phyloP scores from a whole-genome alignment of 768 basidiomycete genomes.

The Phaffia tasmanica region DNA sequence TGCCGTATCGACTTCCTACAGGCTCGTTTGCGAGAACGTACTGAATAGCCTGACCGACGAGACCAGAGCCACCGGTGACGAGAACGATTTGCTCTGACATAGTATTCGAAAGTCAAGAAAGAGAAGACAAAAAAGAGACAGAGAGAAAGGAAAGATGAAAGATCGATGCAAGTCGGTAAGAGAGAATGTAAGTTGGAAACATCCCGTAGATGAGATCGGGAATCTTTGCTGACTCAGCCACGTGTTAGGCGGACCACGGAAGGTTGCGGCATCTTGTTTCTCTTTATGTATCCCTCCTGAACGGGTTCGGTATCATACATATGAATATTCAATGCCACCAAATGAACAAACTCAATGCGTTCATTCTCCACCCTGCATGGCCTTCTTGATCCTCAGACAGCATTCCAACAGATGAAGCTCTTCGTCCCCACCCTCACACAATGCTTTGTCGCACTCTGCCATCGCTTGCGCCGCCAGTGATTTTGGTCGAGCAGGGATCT shows the following conservation, averaged over 20 bases:
- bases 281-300: too few relatives aligned
- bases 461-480: constrained; percentile 67
- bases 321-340: background rate
- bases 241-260: constrained; percentile 1
- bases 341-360: background rate
- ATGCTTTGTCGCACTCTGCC: constrained; percentile 89
- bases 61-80: constrained; percentile 25
- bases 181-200: background rate
- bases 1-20: constrained; percentile 63
- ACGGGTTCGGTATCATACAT: background rate
- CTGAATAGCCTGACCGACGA: constrained; percentile 50
- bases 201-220: background rate
- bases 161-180: background rate
- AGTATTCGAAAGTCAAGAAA: too few relatives aligned
- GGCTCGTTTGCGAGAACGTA: constrained; percentile 68
- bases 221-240: background rate
- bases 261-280: background rate
- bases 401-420: constrained; percentile 89
- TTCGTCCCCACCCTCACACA: constrained; percentile 94
- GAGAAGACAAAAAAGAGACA: too few relatives aligned
- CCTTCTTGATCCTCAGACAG: constrained; percentile 63
- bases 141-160: background rate
- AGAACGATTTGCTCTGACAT: constrained; percentile 11
- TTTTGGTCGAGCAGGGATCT: constrained; percentile 68
- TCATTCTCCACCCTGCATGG: constrained; percentile 29